Evolutionary conservation across 306 rosid genomes (phyloP).

Genomic region (Oxytropis ochrocephala): DNA sequence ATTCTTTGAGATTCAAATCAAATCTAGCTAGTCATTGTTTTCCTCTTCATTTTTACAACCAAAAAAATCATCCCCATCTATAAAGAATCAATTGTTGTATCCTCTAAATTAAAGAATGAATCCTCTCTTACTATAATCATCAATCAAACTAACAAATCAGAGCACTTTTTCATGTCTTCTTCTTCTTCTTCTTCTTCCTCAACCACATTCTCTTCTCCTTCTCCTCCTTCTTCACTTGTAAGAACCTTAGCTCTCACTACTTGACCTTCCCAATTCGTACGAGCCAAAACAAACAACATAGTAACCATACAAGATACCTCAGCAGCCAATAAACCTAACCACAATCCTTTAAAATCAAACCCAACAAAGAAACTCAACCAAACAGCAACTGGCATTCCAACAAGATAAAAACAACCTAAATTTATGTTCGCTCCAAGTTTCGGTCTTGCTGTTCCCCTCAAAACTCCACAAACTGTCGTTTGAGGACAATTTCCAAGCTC

Average conservation of each 20-base stretch:
- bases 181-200: neutral
- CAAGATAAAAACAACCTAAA: constrained; percentile 71
- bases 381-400: constrained; percentile 85
- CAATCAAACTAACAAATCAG: constrained; percentile 32
- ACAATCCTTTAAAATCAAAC: constrained; percentile 69
- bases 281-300: constrained; percentile 57
- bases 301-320: constrained; percentile 65
- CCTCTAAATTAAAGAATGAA: constrained; percentile 19
- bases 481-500: constrained; percentile 95
- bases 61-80: neutral
- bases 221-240: constrained; percentile 27
- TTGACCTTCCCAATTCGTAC: constrained; percentile 73
- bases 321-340: constrained; percentile 85
- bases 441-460: constrained; percentile 86
- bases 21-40: neutral
- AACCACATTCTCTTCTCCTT: neutral
- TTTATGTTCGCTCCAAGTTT: constrained; percentile 78
- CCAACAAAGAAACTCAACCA: constrained; percentile 65
- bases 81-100: constrained; percentile 13
- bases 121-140: neutral
- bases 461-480: constrained; percentile 80
- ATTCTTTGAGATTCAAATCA: neutral
- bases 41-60: neutral
- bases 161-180: neutral
- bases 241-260: constrained; percentile 58